Conservation (phyloP, 139 green algal species). For the Micractinium sp. region DNA sequence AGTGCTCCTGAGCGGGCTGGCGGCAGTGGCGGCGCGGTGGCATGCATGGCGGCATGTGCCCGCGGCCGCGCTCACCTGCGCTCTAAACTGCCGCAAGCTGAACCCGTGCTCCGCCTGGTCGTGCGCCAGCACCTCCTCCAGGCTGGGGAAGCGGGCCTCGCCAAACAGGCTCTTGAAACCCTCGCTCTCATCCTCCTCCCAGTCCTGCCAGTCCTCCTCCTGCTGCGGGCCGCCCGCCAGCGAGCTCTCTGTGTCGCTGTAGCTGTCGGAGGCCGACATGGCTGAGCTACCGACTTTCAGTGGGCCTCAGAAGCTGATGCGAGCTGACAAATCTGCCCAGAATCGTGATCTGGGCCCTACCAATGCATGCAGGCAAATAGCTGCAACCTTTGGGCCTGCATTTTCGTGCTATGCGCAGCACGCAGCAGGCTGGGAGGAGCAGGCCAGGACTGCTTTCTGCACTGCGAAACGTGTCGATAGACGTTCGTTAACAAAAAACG, state of each 20-base stretch:
- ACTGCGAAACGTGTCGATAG: not conserved
- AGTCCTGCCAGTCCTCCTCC: conserved; percentile 58
- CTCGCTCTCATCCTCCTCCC: conserved; percentile 59
- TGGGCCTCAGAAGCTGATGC: too few relatives aligned
- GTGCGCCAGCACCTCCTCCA: conserved; percentile 68
- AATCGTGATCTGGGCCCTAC: too few relatives aligned
- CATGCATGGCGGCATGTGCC: not conserved
- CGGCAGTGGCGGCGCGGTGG: not conserved
- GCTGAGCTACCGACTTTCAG: not conserved
- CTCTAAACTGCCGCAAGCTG: conserved; percentile 35
- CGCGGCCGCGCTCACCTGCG: conserved; percentile 8
- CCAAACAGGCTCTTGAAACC: conserved; percentile 71
- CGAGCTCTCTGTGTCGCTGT: not conserved
- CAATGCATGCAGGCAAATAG: not conserved
- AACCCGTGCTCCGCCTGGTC: conserved; percentile 64
- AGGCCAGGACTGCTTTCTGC: not conserved
- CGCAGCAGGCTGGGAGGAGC: too few relatives aligned
- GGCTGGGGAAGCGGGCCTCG: conserved; percentile 46
- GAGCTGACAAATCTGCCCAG: not conserved
- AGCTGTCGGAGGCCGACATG: not conserved
- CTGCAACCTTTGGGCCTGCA: not conserved
- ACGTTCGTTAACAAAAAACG: not conserved
- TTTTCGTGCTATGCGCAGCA: not conserved
- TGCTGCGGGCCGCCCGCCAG: not conserved
- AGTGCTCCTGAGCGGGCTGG: not conserved